Evolutionary conservation across 257 asterid species (phyloP), one percentile per base, ranked within the genome.

Genomic region (Solanum microdontum): DNA sequence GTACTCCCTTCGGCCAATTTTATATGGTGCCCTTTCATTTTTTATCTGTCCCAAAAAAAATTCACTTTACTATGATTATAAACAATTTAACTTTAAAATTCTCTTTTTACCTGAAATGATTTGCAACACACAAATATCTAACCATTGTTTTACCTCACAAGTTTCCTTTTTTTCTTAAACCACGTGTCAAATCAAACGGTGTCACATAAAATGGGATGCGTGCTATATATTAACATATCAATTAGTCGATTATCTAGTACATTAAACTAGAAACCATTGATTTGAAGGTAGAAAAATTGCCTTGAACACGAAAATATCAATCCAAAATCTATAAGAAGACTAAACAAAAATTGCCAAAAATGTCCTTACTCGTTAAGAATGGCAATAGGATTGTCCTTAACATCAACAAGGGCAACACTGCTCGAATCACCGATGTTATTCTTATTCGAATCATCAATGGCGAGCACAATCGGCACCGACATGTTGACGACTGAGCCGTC

Each of bases 401-500:
- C 91, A 84, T 93, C 98, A 39, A 95, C 93, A 11, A 97, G 99
- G 75, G 98, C 96, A 30, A 97, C 98, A 58, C 94, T 91, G 84
- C 90, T 23, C 43, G 89, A 88, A 86, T 91, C 89, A 70, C 96
- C 96, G 88, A 97, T 89, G 89, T 90, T 93, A 33, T 62, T 69
- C 92, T 93, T 97, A 90, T 90, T 93, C 9, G 91, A 90, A 76
- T 95, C 98, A 84, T 97, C 98, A 58, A 97, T 90, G 32, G 99
- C 97, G 45, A 97, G 96, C 70, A 95, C 99, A 86, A 97, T 95
- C 21, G 98, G 98, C 86, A 97, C 94, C 87, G 99, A 97, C 99
- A 97, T 97, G 87, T 97, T 97, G 91, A 93, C 99, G 75, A 90
- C 77, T 73, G 98, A 93, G 85, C 97, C 98, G 91, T 94, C 89